These are phyloP conservation scores for Dendrocalamus latiflorus DNA, from an alignment of 202 grass and related monocot genomes.

Conservation along the genomic window DNA sequence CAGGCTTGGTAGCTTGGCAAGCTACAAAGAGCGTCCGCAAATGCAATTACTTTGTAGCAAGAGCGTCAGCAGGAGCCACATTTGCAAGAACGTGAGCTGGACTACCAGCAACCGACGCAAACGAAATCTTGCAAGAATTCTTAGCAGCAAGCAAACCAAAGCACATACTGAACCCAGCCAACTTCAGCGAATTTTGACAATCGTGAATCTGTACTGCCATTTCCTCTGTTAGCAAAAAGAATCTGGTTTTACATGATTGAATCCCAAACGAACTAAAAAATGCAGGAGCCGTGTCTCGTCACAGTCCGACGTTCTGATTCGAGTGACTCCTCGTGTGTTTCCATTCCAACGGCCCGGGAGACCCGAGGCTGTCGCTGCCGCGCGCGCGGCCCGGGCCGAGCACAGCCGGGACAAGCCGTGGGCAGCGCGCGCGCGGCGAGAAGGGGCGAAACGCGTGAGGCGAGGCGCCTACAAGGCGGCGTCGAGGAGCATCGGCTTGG, in stretches of 20 bases:
- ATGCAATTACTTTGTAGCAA: neutral
- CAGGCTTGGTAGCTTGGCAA: neutral
- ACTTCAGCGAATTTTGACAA: neutral
- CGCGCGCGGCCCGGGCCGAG: too few relatives aligned
- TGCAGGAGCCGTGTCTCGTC: neutral
- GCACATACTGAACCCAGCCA: neutral
- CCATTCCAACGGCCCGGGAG: neutral
- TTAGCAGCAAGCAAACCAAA: neutral
- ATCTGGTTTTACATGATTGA: neutral
- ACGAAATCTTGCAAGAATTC: too few relatives aligned
- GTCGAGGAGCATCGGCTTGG: neutral
- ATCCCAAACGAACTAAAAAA: neutral
- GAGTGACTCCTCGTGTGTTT: neutral
- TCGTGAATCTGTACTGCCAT: neutral
- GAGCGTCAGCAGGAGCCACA: neutral
- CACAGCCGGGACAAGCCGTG: too few relatives aligned
- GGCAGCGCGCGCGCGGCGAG: slow-evolving; percentile 7
- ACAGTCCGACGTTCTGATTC: neutral
- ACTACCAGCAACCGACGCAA: too few relatives aligned
- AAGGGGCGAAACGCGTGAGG: neutral
- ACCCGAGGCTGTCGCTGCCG: neutral
- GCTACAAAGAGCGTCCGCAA: neutral
- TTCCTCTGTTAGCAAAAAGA: neutral
- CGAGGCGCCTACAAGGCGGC: slow-evolving; percentile 4
- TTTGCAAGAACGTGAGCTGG: too few relatives aligned